Percentiles rank a stretch among this genome's conserved stretches.
These are phyloP conservation scores for Borovskyia barvae DNA, from an alignment of 208 protist species.

Conservation along the genomic window DNA sequence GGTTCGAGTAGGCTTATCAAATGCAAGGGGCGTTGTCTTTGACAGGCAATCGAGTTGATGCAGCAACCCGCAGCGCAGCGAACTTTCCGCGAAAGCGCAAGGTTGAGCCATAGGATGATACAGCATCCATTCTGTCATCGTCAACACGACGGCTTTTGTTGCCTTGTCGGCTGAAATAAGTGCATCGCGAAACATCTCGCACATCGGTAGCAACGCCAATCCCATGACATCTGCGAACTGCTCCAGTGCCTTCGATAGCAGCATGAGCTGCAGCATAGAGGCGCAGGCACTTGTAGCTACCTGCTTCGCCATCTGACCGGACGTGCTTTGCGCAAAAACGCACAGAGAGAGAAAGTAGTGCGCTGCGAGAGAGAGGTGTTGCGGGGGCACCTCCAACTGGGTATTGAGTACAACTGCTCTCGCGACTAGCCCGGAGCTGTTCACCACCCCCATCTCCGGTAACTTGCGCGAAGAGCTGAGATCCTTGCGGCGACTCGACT, in stretches of 20 bases:
- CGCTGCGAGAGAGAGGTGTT: slow-evolving; percentile 62
- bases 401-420: slow-evolving; percentile 39
- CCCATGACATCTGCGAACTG: slow-evolving; percentile 41
- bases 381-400: slow-evolving; percentile 27
- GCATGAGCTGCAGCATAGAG: slow-evolving; percentile 72
- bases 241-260: slow-evolving; percentile 45
- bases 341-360: slow-evolving; percentile 71
- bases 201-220: slow-evolving; percentile 64
- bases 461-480: background rate
- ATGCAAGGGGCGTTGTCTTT: slow-evolving; percentile 32
- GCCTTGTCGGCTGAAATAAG: slow-evolving; percentile 71
- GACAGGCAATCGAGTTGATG: slow-evolving; percentile 45
- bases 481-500: background rate
- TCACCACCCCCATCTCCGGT: background rate
- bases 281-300: slow-evolving; percentile 78
- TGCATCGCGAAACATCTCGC: slow-evolving; percentile 76
- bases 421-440: too few relatives aligned
- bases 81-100: slow-evolving; percentile 50
- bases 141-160: slow-evolving; percentile 77
- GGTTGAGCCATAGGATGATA: slow-evolving; percentile 40
- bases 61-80: slow-evolving; percentile 66
- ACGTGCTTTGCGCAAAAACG: slow-evolving; percentile 50
- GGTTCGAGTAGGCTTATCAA: slow-evolving; percentile 46
- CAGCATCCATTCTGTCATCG: slow-evolving; percentile 86
- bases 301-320: slow-evolving; percentile 78